Percentiles rank a stretch among this genome's conserved stretches.
Evolutionary conservation across 495 filamentous ascomycete species (phyloP).

Genomic region (Lepraria neglecta): DNA sequence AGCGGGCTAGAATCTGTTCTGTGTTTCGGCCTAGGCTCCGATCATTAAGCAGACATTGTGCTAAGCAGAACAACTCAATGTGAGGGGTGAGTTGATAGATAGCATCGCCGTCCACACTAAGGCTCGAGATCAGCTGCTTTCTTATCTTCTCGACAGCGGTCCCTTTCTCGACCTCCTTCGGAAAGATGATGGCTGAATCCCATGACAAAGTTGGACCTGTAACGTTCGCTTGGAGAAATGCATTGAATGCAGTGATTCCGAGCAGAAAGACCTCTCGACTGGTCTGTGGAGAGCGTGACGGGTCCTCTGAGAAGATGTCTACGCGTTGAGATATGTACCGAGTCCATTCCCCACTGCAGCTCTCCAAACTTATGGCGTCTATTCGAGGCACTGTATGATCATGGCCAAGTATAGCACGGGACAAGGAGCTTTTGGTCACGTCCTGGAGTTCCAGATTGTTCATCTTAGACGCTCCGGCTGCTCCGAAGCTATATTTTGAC

Average conservation of each 20-base stretch:
- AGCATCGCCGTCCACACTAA: slow-evolving; percentile 78
- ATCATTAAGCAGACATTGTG: slow-evolving; percentile 59
- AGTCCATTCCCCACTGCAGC: slow-evolving; percentile 7
- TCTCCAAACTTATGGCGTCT: neutral
- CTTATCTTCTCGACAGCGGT: slow-evolving; percentile 34
- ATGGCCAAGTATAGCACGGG: slow-evolving; percentile 9
- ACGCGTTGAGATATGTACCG: slow-evolving; percentile 10
- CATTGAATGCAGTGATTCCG: slow-evolving; percentile 64
- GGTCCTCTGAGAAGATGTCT: slow-evolving; percentile 1
- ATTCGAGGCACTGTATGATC: neutral
- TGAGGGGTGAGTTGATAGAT: slow-evolving; percentile 78
- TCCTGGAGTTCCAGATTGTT: neutral
- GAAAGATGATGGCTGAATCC: slow-evolving; percentile 46
- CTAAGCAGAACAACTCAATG: slow-evolving; percentile 73
- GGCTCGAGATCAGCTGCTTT: slow-evolving; percentile 50
- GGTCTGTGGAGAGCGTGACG: neutral
- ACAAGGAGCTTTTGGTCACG: neutral
- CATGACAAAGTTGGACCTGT: slow-evolving; percentile 69
- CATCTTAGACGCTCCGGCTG: neutral
- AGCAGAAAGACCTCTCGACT: slow-evolving; percentile 45
- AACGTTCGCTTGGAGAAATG: slow-evolving; percentile 87
- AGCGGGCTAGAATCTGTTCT: slow-evolving; percentile 32
- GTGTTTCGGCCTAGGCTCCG: slow-evolving; percentile 30
- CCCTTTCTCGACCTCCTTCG: neutral
- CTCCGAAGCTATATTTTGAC: no score